Evolutionary conservation across 2,329 filamentous ascomycete genomes (phyloP).

Genomic region (Claviceps sp.): DNA sequence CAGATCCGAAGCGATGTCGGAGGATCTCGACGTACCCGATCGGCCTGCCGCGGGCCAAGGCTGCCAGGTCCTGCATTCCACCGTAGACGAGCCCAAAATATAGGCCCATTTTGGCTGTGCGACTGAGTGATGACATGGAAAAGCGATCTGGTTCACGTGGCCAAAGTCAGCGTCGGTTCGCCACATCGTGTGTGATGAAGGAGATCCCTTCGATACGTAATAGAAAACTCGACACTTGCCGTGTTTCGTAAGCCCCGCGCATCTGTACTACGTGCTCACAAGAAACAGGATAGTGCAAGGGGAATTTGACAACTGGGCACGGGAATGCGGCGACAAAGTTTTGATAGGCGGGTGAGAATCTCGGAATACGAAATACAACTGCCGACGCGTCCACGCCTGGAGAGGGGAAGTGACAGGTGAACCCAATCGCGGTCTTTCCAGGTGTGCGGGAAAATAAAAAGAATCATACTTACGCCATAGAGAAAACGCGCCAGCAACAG

Average conservation of each 20-base stretch:
- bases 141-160: conserved; percentile 50
- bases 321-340: neutral
- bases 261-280: neutral
- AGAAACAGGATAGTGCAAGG: neutral
- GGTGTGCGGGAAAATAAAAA: conserved; percentile 5
- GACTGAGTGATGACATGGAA: conserved; percentile 59
- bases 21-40: conserved; percentile 64
- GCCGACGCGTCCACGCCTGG: neutral
- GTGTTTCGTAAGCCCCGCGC: neutral
- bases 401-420: neutral
- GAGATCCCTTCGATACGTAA: conserved; percentile 6
- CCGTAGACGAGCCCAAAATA: conserved; percentile 70
- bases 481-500: conserved; percentile 77
- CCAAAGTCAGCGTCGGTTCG: conserved; percentile 18
- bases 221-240: conserved; percentile 9
- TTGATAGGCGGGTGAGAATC: no score
- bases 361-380: no score
- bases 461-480: conserved; percentile 53
- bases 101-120: conserved; percentile 69
- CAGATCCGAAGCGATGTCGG: conserved; percentile 27
- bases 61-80: conserved; percentile 62
- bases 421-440: neutral
- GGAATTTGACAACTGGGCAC: neutral
- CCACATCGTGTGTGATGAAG: conserved; percentile 3
- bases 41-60: conserved; percentile 53